A percentile compares a stretch with the other conserved stretches of the same genome.
Conservation (phyloP, 2,329 filamentous ascomycete genomes). For the Allantophomopsis cytisporea region DNA sequence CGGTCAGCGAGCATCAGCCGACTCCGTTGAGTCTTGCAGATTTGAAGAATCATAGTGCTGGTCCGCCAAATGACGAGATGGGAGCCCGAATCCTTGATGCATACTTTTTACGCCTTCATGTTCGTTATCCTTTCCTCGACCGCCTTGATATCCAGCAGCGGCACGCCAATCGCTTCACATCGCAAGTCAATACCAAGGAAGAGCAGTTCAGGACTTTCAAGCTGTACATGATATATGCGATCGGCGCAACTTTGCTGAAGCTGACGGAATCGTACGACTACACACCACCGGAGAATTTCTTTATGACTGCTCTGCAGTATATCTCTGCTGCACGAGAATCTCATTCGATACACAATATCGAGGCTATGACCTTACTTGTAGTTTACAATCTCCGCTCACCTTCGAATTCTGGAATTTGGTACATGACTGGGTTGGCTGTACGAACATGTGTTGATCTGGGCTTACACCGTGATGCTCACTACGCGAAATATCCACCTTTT, state of each 20-base stretch:
- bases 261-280: slow-evolving; percentile 30
- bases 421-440: slow-evolving; percentile 39
- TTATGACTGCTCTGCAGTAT: slow-evolving; percentile 32
- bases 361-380: slow-evolving; percentile 35
- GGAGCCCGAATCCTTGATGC: slow-evolving; percentile 27
- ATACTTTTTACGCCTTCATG: slow-evolving; percentile 30
- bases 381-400: slow-evolving; percentile 35
- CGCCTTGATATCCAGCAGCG: slow-evolving; percentile 27
- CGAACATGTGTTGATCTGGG: slow-evolving; percentile 36
- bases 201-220: slow-evolving; percentile 34
- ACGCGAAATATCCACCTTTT: slow-evolving; percentile 24
- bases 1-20: slow-evolving; percentile 6
- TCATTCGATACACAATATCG: slow-evolving; percentile 33
- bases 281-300: slow-evolving; percentile 27
- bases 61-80: slow-evolving; percentile 30
- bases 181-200: slow-evolving; percentile 21
- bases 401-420: slow-evolving; percentile 36
- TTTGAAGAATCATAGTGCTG: slow-evolving; percentile 25
- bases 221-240: slow-evolving; percentile 36
- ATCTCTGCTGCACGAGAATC: slow-evolving; percentile 32
- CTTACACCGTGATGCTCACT: slow-evolving; percentile 31
- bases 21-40: slow-evolving; percentile 19
- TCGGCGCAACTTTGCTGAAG: slow-evolving; percentile 32
- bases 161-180: slow-evolving; percentile 24
- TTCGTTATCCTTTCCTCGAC: slow-evolving; percentile 34